These are phyloP conservation scores for Carallia pectinifolia DNA, from an alignment of 345 rosid species.

Conservation along the genomic window DNA sequence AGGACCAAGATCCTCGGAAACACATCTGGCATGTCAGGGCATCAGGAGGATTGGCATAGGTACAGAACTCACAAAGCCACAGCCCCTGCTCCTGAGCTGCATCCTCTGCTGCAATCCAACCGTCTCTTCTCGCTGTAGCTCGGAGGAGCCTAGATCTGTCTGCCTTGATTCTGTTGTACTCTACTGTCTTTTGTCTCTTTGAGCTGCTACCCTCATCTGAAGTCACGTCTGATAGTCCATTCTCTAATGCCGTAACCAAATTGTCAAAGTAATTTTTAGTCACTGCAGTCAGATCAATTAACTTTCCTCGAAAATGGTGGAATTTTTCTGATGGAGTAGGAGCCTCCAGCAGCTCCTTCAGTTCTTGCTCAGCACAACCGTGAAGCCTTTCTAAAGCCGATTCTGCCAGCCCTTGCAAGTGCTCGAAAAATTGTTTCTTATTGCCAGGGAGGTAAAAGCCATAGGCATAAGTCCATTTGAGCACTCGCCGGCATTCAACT, in stretches of 20 bases:
- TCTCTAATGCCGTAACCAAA: constrained; percentile 36
- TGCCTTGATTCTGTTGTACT: neutral
- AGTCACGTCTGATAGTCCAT: constrained; percentile 35
- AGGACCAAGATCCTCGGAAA: constrained; percentile 5
- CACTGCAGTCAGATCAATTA: constrained; percentile 18
- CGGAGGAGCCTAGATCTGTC: too few species aligned
- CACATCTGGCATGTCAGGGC: neutral
- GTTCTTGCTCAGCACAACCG: constrained; percentile 28
- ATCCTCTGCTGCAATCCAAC: neutral
- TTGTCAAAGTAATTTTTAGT: constrained; percentile 34
- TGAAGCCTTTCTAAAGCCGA: constrained; percentile 36
- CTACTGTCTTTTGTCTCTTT: neutral
- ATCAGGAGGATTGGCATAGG: neutral
- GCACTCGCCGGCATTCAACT: constrained; percentile 33
- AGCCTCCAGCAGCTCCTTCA: constrained; percentile 13
- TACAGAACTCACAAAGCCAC: constrained; percentile 1
- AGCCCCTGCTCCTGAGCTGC: neutral
- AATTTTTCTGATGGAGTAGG: constrained; percentile 3
- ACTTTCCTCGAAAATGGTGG: constrained; percentile 13
- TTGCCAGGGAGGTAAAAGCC: constrained; percentile 27
- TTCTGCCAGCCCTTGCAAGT: constrained; percentile 44
- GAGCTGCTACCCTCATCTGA: constrained; percentile 7
- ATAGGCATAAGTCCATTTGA: constrained; percentile 41
- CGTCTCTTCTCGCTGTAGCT: too few species aligned
- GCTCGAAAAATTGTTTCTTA: constrained; percentile 36